Percentiles rank a stretch among this genome's conserved stretches.
phyloP scores from a whole-genome alignment of 306 rosid genomes.

The Geum urbanum region DNA sequence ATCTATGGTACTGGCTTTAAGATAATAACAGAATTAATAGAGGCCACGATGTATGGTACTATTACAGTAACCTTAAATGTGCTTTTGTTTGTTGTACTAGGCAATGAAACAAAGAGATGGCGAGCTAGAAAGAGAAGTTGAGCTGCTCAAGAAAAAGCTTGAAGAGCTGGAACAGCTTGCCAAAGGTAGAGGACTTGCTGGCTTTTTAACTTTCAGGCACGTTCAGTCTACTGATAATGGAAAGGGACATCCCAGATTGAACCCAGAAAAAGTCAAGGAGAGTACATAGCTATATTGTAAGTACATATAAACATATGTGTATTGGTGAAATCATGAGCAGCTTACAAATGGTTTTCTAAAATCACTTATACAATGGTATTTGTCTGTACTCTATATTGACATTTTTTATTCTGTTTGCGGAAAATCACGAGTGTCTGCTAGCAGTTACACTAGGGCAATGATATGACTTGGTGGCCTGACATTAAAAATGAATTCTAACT shows the following conservation, averaged over 20 bases:
- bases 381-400: not conserved
- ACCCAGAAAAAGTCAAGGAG: not conserved
- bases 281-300: not conserved
- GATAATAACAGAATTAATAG: not conserved
- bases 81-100: conserved; percentile 30
- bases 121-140: conserved; percentile 37
- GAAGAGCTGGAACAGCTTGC: conserved; percentile 52
- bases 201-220: conserved; percentile 41
- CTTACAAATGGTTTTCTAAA: too few species aligned
- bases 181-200: conserved; percentile 47
- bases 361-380: not conserved
- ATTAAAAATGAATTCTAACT: not conserved
- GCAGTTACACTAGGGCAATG: not conserved
- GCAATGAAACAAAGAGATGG: conserved; percentile 47
- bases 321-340: not conserved
- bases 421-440: not conserved
- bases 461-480: not conserved
- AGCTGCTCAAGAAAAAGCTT: conserved; percentile 39
- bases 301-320: not conserved
- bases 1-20: not conserved
- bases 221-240: conserved; percentile 21
- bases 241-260: conserved; percentile 24
- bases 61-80: not conserved
- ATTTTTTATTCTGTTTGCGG: not conserved
- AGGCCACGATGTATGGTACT: not conserved